Evolutionary conservation across 176 grass and related monocot species (phyloP), one percentile per base, ranked within the genome.

Genomic region (Musa troglodytarum): DNA sequence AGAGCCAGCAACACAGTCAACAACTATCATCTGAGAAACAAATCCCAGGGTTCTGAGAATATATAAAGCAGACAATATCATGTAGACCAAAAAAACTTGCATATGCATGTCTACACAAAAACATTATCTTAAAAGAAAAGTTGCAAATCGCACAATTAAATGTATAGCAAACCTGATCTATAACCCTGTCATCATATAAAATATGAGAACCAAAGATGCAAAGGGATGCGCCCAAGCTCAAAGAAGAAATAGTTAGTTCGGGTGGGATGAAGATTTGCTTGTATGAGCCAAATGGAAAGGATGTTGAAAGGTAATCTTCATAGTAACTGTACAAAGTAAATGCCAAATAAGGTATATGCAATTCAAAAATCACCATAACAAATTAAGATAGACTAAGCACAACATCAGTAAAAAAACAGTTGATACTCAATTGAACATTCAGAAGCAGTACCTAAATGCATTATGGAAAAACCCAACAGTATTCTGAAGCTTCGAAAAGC

Each of bases 281-380:
- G 82, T 91, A 98, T 43, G 85, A 89, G 74, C 90, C 95, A 76
- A 98, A 91, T 62, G 95, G 95, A 89, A 93, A 98, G 52, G 77
- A 19, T 72, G 77, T 72, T 61, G 84, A 85, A 77, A 98, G 95
- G 79, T 93, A 98, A 78, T 98, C 88, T 87, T 98, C 90, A 29
- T 93, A 98, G 82, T 86, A 77, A 65, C 95, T 98, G 82, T 74
- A 87, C 79, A 81, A 81, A 2, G 59, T 63, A 88, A 86, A 55
- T n/a, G 74, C 72, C 23, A 53, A 50, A 65, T n/a, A 80, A 17
- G 23, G 29, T 7, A 78, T 1, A 8, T 1, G 2, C 6, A 53
- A 63, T 10, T 29, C 3, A 29, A 29, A 29, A 29, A 43, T 4
- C 11, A 64, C 24, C 10, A 22, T 14, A 29, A 50, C 49, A 65